Conservation (phyloP, 495 filamentous ascomycete species). For the Schizothecium vesticola region DNA sequence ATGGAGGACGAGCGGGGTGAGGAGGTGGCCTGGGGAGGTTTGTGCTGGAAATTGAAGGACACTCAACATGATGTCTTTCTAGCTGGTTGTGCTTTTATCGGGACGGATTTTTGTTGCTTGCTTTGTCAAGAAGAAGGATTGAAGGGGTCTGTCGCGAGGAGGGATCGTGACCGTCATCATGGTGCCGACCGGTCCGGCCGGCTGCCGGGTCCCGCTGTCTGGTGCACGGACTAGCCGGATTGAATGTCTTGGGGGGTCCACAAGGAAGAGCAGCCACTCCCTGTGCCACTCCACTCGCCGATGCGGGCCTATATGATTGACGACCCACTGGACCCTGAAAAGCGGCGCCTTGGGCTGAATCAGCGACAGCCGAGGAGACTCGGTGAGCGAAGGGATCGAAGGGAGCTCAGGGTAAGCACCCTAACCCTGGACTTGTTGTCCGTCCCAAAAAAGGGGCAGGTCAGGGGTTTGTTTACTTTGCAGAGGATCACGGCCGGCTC, state of each 20-base stretch:
- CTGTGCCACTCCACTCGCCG: not conserved
- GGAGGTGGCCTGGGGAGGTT: not conserved
- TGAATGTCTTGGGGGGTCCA: not conserved
- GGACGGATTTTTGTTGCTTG: not conserved
- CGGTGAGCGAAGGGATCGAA: not conserved
- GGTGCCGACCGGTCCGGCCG: not conserved
- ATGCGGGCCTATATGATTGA: not conserved
- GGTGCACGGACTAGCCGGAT: too few species aligned
- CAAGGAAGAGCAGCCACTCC: not conserved
- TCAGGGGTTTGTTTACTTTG: not conserved
- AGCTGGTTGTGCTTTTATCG: not conserved
- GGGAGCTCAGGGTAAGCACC: not conserved
- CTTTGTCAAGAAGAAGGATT: not conserved
- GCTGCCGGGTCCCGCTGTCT: not conserved
- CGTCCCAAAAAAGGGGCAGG: not conserved
- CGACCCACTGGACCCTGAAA: too few species aligned
- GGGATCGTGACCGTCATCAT: not conserved
- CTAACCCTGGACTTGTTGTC: not conserved
- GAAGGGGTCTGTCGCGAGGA: not conserved
- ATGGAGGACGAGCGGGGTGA: too few species aligned
- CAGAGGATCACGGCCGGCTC: not conserved
- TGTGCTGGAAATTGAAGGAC: not conserved
- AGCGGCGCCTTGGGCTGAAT: not conserved
- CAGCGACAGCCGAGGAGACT: not conserved
- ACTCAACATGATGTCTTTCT: not conserved